Base-by-base conservation (phyloP, 495 filamentous ascomycete species). In the Xylaria flabelliformis region DNA sequence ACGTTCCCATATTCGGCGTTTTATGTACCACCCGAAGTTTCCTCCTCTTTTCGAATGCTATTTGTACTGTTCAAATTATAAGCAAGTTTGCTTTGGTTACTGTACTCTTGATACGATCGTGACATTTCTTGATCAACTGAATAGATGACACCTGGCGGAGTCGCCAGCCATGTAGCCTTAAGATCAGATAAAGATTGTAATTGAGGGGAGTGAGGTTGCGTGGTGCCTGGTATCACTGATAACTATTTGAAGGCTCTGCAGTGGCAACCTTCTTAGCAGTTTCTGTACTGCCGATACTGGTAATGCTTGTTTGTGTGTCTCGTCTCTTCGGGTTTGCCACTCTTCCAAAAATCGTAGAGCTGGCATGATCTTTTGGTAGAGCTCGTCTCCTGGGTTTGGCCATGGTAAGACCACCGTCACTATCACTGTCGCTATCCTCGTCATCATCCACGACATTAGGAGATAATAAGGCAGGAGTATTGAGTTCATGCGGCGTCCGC, bases 361-460 rank as follows among this genome's bases (percentile, higher is more conserved):
- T 79, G 3, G 71, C 59, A 62, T 77, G 76, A 34, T 75, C 75
- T 64, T 70, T 74, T 26, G 70, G 63, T 36, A 63, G 67, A 36
- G 61, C 64, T 46, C 77, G 64, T 66, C 74, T 80, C 69, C 82
- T 85, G 65, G 77, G 72, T 50, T 76, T 81, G 79, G 86, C 86
- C 75, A 85, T 86, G 7, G 85, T 74, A 39, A 85, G 77, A 46
- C 86, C 88, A 59, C 87, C 86, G 63, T 90, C 88, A 68, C 84
- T 86, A 64, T 89, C 87, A 56, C 83, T 85, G 50, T 86, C 87
- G 58, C 88, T 88, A 13, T 85, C 85, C 24, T 86, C 85, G 24
- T 87, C 85, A 44, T 88, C 85, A 10, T 88, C 85, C 8, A 79
- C 72, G 50, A 75, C 72, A 42, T 64, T 77, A 5, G 75, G 72